These are phyloP conservation scores for Pyrus betulifolia DNA, from an alignment of 306 rosid species.

Conservation along the genomic window DNA sequence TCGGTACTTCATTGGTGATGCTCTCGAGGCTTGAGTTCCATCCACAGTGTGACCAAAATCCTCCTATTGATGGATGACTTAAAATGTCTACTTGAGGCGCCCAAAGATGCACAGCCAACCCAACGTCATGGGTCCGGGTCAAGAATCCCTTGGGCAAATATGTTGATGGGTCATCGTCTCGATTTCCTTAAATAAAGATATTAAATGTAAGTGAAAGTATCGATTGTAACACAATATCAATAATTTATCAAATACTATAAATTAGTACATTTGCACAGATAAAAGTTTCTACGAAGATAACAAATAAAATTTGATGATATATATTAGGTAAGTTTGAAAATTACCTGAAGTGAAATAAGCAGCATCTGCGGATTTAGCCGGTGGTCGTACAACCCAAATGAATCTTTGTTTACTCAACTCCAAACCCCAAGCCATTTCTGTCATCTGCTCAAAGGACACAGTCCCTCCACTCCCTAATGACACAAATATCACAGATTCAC, in stretches of 20 bases:
- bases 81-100: conserved; percentile 36
- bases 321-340: neutral
- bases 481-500: conserved; percentile 43
- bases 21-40: conserved; percentile 51
- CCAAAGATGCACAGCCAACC: conserved; percentile 27
- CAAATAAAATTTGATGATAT: neutral
- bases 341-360: conserved; percentile 19
- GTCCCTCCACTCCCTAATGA: conserved; percentile 68
- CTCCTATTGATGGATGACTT: conserved; percentile 37
- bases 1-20: conserved; percentile 33
- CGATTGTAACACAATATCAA: too few species aligned
- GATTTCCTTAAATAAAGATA: neutral
- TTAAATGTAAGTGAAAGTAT: neutral
- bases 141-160: conserved; percentile 52
- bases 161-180: neutral
- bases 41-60: conserved; percentile 43
- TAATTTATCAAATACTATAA: too few species aligned
- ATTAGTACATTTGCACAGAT: neutral
- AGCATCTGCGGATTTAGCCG: conserved; percentile 7
- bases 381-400: conserved; percentile 59
- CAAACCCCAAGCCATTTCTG: conserved; percentile 55
- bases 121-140: conserved; percentile 18
- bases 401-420: conserved; percentile 51
- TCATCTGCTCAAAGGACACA: conserved; percentile 38
- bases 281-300: neutral